phyloP scores from a whole-genome alignment of 331 rosid genomes.

The Phaseolus coccineus region DNA sequence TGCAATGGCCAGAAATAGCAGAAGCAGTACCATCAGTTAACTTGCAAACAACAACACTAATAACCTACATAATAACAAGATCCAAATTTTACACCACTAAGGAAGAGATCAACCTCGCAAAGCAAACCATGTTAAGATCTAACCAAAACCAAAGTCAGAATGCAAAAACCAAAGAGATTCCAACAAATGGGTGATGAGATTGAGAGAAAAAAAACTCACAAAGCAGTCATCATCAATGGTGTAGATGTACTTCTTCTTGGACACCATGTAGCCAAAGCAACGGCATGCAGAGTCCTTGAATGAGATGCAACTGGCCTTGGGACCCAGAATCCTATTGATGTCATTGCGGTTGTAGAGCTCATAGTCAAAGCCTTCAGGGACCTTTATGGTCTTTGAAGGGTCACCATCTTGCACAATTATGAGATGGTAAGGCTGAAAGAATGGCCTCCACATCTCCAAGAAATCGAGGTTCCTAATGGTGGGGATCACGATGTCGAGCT shows the following conservation, averaged over 20 bases:
- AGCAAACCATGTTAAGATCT: constrained; percentile 30
- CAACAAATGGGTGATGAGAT: background rate
- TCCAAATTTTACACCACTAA: constrained; percentile 6
- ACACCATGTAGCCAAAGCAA: constrained; percentile 61
- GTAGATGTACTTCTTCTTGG: constrained; percentile 61
- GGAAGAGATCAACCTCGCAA: background rate
- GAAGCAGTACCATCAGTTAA: background rate
- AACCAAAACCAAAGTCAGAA: background rate
- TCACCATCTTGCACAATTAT: constrained; percentile 64
- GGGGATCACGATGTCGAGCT: constrained; percentile 59
- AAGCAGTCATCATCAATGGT: constrained; percentile 66
- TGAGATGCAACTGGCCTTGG: constrained; percentile 59
- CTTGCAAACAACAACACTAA: background rate
- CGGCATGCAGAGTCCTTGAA: constrained; percentile 65
- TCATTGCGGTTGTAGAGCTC: constrained; percentile 62
- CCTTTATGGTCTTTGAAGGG: constrained; percentile 52
- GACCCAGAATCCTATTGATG: constrained; percentile 58
- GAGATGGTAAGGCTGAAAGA: constrained; percentile 55
- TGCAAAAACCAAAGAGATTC: background rate
- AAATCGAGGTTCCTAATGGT: constrained; percentile 59
- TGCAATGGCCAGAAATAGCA: background rate
- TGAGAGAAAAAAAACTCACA: constrained; percentile 34
- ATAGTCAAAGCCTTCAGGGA: constrained; percentile 56
- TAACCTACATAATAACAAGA: background rate
- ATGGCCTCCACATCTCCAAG: constrained; percentile 66